phyloP scores from a whole-genome alignment of 345 rosid genomes.

The Capsella bursapastoris region DNA sequence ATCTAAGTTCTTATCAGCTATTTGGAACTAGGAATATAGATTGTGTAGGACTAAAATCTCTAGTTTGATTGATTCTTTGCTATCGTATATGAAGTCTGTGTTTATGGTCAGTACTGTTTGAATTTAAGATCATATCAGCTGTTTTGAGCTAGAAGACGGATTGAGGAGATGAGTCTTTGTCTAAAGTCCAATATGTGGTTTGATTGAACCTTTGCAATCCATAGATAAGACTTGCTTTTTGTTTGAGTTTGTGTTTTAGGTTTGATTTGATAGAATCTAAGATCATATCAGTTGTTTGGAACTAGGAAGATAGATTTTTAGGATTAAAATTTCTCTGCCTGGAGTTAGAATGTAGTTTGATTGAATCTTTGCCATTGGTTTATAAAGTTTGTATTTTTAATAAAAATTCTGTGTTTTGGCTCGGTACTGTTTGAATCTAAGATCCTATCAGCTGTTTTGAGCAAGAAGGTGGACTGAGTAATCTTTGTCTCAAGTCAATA shows the following conservation, averaged over 20 bases:
- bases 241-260: background rate
- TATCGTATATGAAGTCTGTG: background rate
- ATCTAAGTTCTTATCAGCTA: background rate
- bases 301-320: background rate
- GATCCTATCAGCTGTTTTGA: too few species aligned
- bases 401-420: too few species aligned
- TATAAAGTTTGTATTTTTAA: too few species aligned
- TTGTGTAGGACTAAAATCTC: background rate
- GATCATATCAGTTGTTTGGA: background rate
- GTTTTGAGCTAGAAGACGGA: background rate
- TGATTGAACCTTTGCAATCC: background rate
- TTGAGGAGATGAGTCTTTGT: background rate
- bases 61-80: background rate
- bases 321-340: too few species aligned
- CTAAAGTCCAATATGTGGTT: background rate
- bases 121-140: background rate
- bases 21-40: background rate
- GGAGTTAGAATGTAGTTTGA: too few species aligned
- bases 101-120: background rate
- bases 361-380: too few species aligned
- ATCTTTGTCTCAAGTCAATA: background rate
- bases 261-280: background rate
- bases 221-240: background rate
- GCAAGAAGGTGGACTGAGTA: background rate
- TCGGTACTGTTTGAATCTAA: too few species aligned